Conservation (phyloP, 2,329 filamentous ascomycete species). For the Ophiostoma sp. region DNA sequence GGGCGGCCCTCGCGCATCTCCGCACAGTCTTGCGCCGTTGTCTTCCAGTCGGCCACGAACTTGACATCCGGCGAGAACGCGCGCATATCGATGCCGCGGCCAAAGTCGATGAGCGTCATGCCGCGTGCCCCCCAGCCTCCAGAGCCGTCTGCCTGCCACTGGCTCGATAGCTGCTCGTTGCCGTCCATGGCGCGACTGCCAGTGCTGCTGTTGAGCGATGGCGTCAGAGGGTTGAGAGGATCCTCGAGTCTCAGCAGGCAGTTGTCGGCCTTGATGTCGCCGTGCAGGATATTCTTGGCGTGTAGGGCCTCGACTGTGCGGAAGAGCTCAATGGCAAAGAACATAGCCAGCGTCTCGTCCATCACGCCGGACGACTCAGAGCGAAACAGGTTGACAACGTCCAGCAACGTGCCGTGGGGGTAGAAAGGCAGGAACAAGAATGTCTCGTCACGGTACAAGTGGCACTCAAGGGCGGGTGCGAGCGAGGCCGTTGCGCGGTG, state of each 20-base stretch:
- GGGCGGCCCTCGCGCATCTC: conserved; percentile 92
- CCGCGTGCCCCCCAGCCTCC: conserved; percentile 78
- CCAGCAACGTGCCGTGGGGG: conserved; percentile 86
- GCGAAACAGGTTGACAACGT: conserved; percentile 82
- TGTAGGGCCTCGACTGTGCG: conserved; percentile 87
- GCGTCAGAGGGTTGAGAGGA: conserved; percentile 31
- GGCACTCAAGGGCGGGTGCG: conserved; percentile 80
- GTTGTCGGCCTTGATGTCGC: conserved; percentile 93
- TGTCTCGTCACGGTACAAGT: conserved; percentile 83
- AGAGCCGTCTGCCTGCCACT: conserved; percentile 68
- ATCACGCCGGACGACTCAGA: conserved; percentile 67
- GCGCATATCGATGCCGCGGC: conserved; percentile 88
- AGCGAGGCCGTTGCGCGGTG: conserved; percentile 71
- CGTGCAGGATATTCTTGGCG: conserved; percentile 72
- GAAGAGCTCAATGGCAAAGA: conserved; percentile 86
- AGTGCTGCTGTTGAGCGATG: conserved; percentile 31
- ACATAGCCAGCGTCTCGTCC: conserved; percentile 91
- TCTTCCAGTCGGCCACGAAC: conserved; percentile 96
- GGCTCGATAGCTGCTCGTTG: conserved; percentile 44
- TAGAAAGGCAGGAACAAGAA: conserved; percentile 85
- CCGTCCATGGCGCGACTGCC: conserved; percentile 26
- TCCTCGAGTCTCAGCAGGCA: conserved; percentile 84
- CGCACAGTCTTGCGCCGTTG: conserved; percentile 77
- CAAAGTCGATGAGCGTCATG: conserved; percentile 87
- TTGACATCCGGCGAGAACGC: conserved; percentile 70